phyloP scores from a whole-genome alignment of 2,329 filamentous ascomycete species.

The Claviceps pusilla region DNA sequence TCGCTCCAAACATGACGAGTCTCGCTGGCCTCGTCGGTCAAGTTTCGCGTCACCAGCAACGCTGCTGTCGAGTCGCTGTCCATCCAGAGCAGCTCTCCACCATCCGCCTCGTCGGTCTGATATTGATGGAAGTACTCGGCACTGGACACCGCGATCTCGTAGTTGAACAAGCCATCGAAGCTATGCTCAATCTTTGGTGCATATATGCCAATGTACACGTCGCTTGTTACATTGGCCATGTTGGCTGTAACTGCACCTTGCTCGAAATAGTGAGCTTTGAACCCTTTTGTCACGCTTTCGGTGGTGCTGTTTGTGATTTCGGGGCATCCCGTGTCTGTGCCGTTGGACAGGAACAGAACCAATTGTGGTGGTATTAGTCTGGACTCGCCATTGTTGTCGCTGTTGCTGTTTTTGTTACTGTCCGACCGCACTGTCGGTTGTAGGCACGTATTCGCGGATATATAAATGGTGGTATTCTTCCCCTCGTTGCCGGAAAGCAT shows the following conservation, averaged over 20 bases:
- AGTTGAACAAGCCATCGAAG: conserved; percentile 57
- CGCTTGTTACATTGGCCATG: conserved; percentile 40
- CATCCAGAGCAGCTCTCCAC: conserved; percentile 54
- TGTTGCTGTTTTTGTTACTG: not conserved
- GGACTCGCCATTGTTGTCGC: not conserved
- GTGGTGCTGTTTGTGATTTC: conserved; percentile 10
- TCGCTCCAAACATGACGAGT: conserved; percentile 38
- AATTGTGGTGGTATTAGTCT: conserved; percentile 50
- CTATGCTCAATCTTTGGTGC: conserved; percentile 49
- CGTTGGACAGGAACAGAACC: conserved; percentile 59
- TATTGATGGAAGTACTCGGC: conserved; percentile 61
- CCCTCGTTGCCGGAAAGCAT: not conserved
- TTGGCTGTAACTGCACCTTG: conserved; percentile 56
- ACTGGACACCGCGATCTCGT: conserved; percentile 69
- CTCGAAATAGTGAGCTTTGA: conserved; percentile 28
- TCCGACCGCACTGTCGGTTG: conserved; percentile 39
- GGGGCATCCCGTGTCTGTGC: conserved; percentile 17
- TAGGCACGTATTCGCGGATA: conserved; percentile 74
- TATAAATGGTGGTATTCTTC: conserved; percentile 43
- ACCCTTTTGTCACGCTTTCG: conserved; percentile 17
- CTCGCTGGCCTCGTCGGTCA: conserved; percentile 42
- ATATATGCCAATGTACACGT: conserved; percentile 62
- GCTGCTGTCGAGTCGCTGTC: conserved; percentile 72
- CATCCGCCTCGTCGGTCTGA: conserved; percentile 20
- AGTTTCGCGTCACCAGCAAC: conserved; percentile 61